These are phyloP conservation scores for Aureobasidium namibiae DNA, from an alignment of 2,329 filamentous ascomycete species.

Conservation along the genomic window DNA sequence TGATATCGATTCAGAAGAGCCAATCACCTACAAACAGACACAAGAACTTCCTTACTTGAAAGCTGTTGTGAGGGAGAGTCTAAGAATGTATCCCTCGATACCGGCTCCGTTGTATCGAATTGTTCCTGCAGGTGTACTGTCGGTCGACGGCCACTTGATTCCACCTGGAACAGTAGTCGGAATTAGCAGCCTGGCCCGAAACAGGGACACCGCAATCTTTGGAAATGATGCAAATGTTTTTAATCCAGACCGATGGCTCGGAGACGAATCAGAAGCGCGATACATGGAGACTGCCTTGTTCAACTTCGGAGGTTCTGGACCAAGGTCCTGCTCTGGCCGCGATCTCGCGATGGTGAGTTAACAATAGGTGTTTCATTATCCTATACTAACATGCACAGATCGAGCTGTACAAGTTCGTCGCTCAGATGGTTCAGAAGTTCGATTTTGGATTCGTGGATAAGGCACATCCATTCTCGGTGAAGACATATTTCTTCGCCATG, in stretches of 20 bases:
- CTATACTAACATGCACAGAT: slow-evolving; percentile 3
- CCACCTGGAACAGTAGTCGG: slow-evolving; percentile 17
- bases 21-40: slow-evolving; percentile 22
- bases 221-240: slow-evolving; percentile 57
- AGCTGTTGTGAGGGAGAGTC: background rate
- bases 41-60: slow-evolving; percentile 3
- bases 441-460: slow-evolving; percentile 17
- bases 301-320: slow-evolving; percentile 19
- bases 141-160: slow-evolving; percentile 14
- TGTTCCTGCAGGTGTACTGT: slow-evolving; percentile 25
- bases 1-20: background rate
- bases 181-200: slow-evolving; percentile 46
- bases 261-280: slow-evolving; percentile 28
- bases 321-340: slow-evolving; percentile 18
- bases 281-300: slow-evolving; percentile 17
- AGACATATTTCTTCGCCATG: slow-evolving; percentile 15
- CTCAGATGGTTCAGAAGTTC: slow-evolving; percentile 16
- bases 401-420: slow-evolving; percentile 17
- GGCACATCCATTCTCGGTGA: slow-evolving; percentile 8
- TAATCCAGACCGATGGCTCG: slow-evolving; percentile 59
- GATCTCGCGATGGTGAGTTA: slow-evolving; percentile 16
- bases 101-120: background rate
- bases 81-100: background rate
- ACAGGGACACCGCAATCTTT: slow-evolving; percentile 59
- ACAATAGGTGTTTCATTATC: background rate